A percentile compares a stretch with the other conserved stretches of the same genome.
phyloP scores from a whole-genome alignment of 2,329 filamentous ascomycete species.

The Fusarium liriodendri region DNA sequence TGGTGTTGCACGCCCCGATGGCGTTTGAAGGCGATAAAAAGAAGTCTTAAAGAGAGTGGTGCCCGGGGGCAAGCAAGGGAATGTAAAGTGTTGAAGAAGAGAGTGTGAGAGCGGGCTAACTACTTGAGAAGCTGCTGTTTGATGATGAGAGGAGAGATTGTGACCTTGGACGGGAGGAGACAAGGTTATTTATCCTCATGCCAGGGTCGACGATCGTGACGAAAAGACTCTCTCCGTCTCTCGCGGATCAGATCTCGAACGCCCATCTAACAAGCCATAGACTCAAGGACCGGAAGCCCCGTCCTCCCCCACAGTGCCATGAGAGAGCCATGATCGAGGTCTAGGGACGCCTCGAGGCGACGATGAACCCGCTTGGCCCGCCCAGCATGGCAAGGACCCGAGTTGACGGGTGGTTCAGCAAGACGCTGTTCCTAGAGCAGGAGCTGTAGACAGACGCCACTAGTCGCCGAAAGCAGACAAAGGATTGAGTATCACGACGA shows the following conservation, averaged over 20 bases:
- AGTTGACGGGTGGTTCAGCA: neutral
- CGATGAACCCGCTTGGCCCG: neutral
- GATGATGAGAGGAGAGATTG: constrained; percentile 19
- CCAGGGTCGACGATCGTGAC: neutral
- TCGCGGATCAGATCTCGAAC: constrained; percentile 10
- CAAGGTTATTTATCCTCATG: constrained; percentile 39
- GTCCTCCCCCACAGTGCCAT: constrained; percentile 27
- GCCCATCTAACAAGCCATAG: neutral
- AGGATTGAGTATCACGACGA: neutral
- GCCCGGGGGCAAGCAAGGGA: constrained; percentile 18
- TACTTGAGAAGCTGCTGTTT: constrained; percentile 40
- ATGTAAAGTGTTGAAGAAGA: constrained; percentile 17
- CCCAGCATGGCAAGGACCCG: neutral
- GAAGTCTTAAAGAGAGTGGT: constrained; percentile 38
- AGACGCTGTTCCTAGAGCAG: constrained; percentile 9
- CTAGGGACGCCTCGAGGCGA: constrained; percentile 5
- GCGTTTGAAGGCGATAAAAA: constrained; percentile 20
- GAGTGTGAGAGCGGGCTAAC: constrained; percentile 33
- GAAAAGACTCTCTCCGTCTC: neutral
- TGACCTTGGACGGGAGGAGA: constrained; percentile 3
- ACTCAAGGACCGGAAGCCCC: constrained; percentile 30
- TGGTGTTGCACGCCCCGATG: constrained; percentile 10
- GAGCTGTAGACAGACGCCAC: constrained; percentile 35
- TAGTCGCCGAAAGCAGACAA: constrained; percentile 8
- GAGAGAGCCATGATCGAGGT: neutral